Percentiles rank a stretch among this genome's conserved stretches.
phyloP scores from a whole-genome alignment of 2,329 filamentous ascomycete genomes.

The Tolypocladium endophyticum region DNA sequence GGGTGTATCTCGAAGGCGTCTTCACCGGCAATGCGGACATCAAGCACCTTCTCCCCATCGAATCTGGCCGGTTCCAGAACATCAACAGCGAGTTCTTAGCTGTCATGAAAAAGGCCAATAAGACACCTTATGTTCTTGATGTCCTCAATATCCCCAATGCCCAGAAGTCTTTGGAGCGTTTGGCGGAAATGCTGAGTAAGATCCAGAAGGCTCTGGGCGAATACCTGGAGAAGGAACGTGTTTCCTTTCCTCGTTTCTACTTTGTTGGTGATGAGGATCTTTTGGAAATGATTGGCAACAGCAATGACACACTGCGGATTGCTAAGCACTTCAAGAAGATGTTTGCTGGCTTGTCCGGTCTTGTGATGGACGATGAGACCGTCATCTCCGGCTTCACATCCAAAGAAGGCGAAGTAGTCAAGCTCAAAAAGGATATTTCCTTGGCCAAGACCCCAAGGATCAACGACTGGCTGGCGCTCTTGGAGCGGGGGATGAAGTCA shows the following conservation, averaged over 20 bases:
- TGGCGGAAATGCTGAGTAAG: constrained; percentile 96
- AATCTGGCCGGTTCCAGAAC: constrained; percentile 95
- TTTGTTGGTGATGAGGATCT: constrained; percentile 98
- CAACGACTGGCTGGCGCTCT: constrained; percentile 94
- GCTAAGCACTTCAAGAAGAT: constrained; percentile 99
- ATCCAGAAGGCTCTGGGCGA: constrained; percentile 98
- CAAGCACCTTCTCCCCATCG: constrained; percentile 91
- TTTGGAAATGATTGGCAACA: constrained; percentile 98
- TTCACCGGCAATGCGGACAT: constrained; percentile 99
- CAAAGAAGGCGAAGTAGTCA: constrained; percentile 85
- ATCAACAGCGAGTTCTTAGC: constrained; percentile 98
- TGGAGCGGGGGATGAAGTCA: constrained; percentile 88
- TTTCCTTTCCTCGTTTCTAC: constrained; percentile 97
- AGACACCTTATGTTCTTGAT: constrained; percentile 89
- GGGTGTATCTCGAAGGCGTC: constrained; percentile 98
- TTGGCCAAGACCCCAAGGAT: constrained; percentile 90
- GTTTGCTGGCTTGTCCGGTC: constrained; percentile 91
- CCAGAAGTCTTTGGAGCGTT: constrained; percentile 87
- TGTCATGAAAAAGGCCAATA: constrained; percentile 99
- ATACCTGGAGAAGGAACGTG: constrained; percentile 94
- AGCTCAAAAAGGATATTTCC: constrained; percentile 82
- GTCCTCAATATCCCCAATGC: constrained; percentile 93
- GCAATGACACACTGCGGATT: constrained; percentile 90
- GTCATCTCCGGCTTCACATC: constrained; percentile 89
- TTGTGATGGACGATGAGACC: constrained; percentile 82